Conservation (phyloP, 2,329 filamentous ascomycete genomes). For the Epichloe bromicola region DNA sequence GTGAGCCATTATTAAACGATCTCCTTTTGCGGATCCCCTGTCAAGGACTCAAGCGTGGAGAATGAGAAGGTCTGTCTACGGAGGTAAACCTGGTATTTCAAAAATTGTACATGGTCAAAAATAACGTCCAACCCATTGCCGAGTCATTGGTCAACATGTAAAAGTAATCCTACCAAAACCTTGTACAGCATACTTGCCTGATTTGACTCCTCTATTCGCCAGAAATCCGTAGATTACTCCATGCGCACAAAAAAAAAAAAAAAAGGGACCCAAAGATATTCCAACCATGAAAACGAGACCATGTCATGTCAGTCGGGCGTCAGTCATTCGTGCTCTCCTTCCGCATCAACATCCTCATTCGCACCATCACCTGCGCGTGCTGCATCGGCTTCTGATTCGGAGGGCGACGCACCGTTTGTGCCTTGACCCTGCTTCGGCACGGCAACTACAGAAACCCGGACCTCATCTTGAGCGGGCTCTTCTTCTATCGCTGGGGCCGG, state of each 20-base stretch:
- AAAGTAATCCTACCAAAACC: background rate
- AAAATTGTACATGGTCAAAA: background rate
- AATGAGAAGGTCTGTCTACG: no score
- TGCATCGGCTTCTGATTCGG: constrained; percentile 1
- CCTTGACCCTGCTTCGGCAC: constrained; percentile 7
- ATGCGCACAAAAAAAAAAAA: background rate
- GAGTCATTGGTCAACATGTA: background rate
- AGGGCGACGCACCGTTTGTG: constrained; percentile 7
- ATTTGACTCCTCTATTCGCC: background rate
- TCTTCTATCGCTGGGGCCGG: constrained; percentile 10
- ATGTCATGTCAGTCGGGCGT: background rate
- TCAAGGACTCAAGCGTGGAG: no score
- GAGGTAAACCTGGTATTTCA: no score
- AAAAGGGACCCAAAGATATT: background rate
- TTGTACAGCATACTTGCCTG: background rate
- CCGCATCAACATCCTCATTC: background rate
- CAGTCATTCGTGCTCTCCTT: constrained; percentile 1
- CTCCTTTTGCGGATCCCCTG: no score
- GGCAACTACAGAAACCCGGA: constrained; percentile 18
- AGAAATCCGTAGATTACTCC: background rate
- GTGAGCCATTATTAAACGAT: no score
- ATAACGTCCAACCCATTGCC: background rate
- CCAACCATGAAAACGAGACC: background rate
- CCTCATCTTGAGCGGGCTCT: constrained; percentile 19
- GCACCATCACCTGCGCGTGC: background rate